phyloP scores from a whole-genome alignment of 257 asterid species.

The Rehmannia glutinosa region DNA sequence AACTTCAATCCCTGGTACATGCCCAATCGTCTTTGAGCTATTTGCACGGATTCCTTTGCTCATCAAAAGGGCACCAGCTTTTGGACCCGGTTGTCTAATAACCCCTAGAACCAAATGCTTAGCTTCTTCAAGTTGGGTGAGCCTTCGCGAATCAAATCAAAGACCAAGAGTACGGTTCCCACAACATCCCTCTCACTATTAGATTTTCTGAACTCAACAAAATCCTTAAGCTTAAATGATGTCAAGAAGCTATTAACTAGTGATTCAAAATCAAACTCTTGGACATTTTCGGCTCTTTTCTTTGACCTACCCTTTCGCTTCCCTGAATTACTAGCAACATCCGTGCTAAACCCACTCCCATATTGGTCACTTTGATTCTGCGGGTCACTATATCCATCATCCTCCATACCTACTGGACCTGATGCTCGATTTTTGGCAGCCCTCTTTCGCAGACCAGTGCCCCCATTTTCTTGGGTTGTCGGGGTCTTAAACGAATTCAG shows the following conservation, averaged over 20 bases:
- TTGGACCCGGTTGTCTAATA: slow-evolving; percentile 71
- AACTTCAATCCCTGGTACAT: slow-evolving; percentile 73
- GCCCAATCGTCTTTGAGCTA: slow-evolving; percentile 56
- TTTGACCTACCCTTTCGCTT: slow-evolving; percentile 47
- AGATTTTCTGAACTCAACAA: slow-evolving; percentile 48
- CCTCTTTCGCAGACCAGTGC: slow-evolving; percentile 35
- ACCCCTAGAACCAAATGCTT: slow-evolving; percentile 37
- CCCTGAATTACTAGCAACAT: slow-evolving; percentile 35
- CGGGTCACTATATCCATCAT: slow-evolving; percentile 50
- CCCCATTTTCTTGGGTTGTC: slow-evolving; percentile 42
- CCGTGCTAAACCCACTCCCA: slow-evolving; percentile 23
- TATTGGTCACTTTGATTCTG: slow-evolving; percentile 33
- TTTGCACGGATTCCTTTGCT: slow-evolving; percentile 70
- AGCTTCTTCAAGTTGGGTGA: slow-evolving; percentile 64
- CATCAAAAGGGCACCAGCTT: slow-evolving; percentile 55
- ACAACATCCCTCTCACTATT: slow-evolving; percentile 58
- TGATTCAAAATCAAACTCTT: slow-evolving; percentile 41
- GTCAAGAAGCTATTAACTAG: slow-evolving; percentile 40
- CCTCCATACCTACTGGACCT: slow-evolving; percentile 36
- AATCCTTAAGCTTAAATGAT: slow-evolving; percentile 44
- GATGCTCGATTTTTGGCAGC: slow-evolving; percentile 20
- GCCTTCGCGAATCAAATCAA: slow-evolving; percentile 53
- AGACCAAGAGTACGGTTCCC: slow-evolving; percentile 47
- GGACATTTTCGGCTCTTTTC: slow-evolving; percentile 26
- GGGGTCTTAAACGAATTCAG: slow-evolving; percentile 74